Base-by-base conservation (phyloP, 768 basidiomycete genomes). In the Naematelia encephala region DNA sequence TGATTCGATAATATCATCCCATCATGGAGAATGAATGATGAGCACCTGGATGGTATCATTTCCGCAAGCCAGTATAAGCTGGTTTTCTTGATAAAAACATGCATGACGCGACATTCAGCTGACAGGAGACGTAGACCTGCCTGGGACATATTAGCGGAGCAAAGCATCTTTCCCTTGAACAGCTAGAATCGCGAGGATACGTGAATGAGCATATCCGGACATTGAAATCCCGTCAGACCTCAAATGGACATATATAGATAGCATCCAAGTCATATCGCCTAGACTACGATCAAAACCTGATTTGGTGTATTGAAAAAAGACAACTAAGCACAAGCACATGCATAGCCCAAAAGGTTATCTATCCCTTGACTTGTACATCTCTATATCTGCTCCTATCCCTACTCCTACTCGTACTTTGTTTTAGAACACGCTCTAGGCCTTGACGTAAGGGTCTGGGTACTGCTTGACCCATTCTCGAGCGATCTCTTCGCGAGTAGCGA, bases 121-220 rank as follows among this genome's bases (percentile, higher is more conserved):
- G n/a, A n/a, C n/a, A n/a, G n/a, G n/a, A n/a, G n/a, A n/a, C 28
- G 12, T 23, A 84, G 82, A 77, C 76, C 4, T 85, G 83, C 61
- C 66, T 84, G 14, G 79, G 81, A 2, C 66, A 62, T 5, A 80
- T 84, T 29, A 66, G 75, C 60, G 84, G 83, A 0, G 83, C 83
- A 1, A 80, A 77, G 60, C 75, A 80, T 57, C 69, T 84, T 1
- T 66, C 79, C 0, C 62, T 63, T 19, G 76, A 77, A 8, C 75
- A 80, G 28, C 70, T 85, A 4, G 57, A 74, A 11, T 54, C 63
- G 16, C 76, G 80, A 16, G 73, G 70, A 12, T 82, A 70, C 50
- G 70, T 82, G 54, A 82, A 78, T 63, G 77, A 79, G 21, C 83
- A 81, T 76, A 84, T 84, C 46, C 50, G 61, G 54, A 52, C 29